A percentile compares a stretch with the other conserved stretches of the same genome.
Evolutionary conservation across 1,139 yeast species (phyloP).

Genomic region (Kodamaea sp.): DNA sequence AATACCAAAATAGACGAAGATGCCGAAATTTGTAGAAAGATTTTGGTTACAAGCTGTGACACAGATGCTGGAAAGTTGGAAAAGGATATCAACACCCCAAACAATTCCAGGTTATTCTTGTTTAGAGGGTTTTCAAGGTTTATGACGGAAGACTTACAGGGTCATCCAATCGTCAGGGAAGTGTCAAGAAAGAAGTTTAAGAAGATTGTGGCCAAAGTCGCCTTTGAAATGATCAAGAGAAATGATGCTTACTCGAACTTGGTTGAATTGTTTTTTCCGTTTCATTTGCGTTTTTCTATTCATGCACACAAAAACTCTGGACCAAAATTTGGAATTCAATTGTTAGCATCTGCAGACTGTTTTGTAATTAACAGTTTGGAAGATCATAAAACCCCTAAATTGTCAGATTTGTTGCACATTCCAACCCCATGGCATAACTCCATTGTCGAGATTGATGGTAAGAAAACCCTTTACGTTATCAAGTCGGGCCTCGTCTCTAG

Average conservation of each 20-base stretch:
- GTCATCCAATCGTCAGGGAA: constrained; percentile 34
- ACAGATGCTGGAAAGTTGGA: constrained; percentile 36
- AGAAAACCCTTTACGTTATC: constrained; percentile 24
- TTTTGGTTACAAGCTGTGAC: constrained; percentile 38
- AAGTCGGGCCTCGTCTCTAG: constrained; percentile 24
- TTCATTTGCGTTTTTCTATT: constrained; percentile 55
- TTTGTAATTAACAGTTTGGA: constrained; percentile 31
- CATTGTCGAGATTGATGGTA: constrained; percentile 39
- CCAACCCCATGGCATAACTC: constrained; percentile 70
- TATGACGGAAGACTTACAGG: constrained; percentile 54
- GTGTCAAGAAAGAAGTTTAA: constrained; percentile 48
- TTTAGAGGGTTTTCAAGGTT: constrained; percentile 58
- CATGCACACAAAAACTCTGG: constrained; percentile 59
- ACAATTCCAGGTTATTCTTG: constrained; percentile 50
- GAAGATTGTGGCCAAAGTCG: constrained; percentile 49
- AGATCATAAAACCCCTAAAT: constrained; percentile 25
- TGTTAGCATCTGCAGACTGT: constrained; percentile 44
- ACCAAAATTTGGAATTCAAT: constrained; percentile 55
- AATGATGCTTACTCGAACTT: constrained; percentile 64
- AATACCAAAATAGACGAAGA: constrained; percentile 31
- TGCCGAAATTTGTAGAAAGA: constrained; percentile 38
- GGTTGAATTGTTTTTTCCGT: constrained; percentile 57
- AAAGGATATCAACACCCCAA: constrained; percentile 33
- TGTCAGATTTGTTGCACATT: constrained; percentile 51
- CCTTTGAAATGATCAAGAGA: constrained; percentile 62